Percentiles rank a stretch among this genome's conserved stretches.
Evolutionary conservation across 176 grass and related monocot species (phyloP).

Genomic region (Ampelocalamus luodianensis): DNA sequence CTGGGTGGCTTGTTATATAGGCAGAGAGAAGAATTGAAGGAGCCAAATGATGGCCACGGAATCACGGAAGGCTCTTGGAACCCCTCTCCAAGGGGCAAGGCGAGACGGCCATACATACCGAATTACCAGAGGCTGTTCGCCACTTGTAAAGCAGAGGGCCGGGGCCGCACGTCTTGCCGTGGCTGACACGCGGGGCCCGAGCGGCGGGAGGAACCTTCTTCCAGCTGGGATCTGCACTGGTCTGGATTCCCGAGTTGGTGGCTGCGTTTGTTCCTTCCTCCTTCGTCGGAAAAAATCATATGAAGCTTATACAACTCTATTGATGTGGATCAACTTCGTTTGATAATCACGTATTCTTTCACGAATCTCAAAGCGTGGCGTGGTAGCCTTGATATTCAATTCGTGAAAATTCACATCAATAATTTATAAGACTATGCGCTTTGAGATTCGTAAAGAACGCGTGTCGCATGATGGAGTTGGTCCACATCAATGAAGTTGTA

Average conservation of each 20-base stretch:
- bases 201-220: background rate
- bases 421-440: too few species aligned
- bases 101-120: constrained; percentile 1
- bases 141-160: constrained; percentile 1
- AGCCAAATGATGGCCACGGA: constrained; percentile 29
- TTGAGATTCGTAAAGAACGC: too few species aligned
- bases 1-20: constrained; percentile 35
- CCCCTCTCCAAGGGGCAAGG: constrained; percentile 25
- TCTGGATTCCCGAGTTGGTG: background rate
- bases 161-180: background rate
- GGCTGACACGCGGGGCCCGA: background rate
- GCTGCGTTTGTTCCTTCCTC: background rate
- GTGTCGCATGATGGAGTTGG: too few species aligned
- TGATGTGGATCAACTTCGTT: too few species aligned
- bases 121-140: background rate
- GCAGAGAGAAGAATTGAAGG: background rate
- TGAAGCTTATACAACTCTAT: too few species aligned
- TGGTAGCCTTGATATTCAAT: too few species aligned
- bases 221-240: background rate
- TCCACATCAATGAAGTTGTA: too few species aligned
- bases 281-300: too few species aligned
- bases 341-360: too few species aligned
- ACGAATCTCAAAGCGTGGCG: too few species aligned
- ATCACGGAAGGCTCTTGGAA: constrained; percentile 37
- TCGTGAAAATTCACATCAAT: too few species aligned